A percentile compares a stretch with the other conserved stretches of the same genome.
These are phyloP conservation scores for Eucalyptus coolabah DNA, from an alignment of 345 rosid species.

Conservation along the genomic window DNA sequence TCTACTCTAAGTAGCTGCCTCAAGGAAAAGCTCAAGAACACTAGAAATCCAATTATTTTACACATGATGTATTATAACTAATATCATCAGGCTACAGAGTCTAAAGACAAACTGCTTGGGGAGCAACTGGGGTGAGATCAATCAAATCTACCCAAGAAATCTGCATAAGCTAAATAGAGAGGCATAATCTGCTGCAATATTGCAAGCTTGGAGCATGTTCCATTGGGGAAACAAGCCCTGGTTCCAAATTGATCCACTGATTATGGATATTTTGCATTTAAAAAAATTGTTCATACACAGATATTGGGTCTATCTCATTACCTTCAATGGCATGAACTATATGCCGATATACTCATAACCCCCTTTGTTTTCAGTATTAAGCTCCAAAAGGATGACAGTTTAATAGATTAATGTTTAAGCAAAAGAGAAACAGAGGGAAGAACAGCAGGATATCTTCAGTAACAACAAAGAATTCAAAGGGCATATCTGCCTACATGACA, in stretches of 20 bases:
- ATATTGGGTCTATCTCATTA: not conserved
- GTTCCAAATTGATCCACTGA: not conserved
- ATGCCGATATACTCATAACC: not conserved
- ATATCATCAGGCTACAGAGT: not conserved
- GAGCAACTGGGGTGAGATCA: not conserved
- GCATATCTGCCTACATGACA: not conserved
- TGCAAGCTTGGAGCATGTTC: not conserved
- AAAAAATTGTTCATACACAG: not conserved
- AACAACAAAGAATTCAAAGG: not conserved
- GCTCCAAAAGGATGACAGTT: not conserved
- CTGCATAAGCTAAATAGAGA: not conserved
- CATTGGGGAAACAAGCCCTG: not conserved
- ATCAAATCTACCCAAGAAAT: not conserved
- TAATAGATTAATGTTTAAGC: not conserved
- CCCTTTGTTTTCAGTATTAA: not conserved
- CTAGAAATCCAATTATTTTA: not conserved
- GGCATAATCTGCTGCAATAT: not conserved
- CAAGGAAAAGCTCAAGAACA: not conserved
- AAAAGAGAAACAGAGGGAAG: not conserved
- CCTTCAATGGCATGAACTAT: not conserved
- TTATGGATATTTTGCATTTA: not conserved
- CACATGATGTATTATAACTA: not conserved
- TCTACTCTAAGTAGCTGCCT: not conserved
- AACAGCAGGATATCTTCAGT: not conserved
- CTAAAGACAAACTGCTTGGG: not conserved